Base-by-base conservation (phyloP, 139 green algal genomes). In the Closterium sp. region DNA sequence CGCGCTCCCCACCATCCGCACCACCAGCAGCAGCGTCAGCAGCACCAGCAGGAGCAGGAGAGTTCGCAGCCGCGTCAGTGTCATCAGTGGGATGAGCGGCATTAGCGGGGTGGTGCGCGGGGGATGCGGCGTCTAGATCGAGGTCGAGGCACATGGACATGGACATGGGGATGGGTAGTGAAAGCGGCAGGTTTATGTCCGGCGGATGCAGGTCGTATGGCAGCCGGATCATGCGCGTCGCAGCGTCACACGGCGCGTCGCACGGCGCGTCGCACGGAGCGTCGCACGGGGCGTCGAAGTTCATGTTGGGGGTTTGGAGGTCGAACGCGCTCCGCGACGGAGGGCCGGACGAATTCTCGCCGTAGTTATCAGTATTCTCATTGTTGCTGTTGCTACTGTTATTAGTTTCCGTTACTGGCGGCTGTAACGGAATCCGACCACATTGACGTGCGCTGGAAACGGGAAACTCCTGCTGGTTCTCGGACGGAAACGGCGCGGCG, bases 131-230 rank as follows among this genome's bases (percentile, higher is more conserved):
- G 62, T 79, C 62, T 13, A 79, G 62, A 24, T 24, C 86, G 31
- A 89, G 31, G 86, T 89, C 86, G 31, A 89, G 31, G 62, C 62
- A 79, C 62, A 79, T 79, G 62, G 62, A 73, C 50, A 73, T 73
- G 50, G 50, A 73, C 50, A 73, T 73, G 50, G 50, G 11, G 13
- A 79, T 79, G 62, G 62, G 62, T 2, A 79, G 62, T 2, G 86
- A 17, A 3, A 89, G 86, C 10, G 86, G 86, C 31, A 89, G 86
- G 86, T 89, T 89, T 0, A 89, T 89, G 86, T 89, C 86, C 19
- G 86, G 86, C 31, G 86, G 62, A 79, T 79, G 62, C 62, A 79
- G 62, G 19, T 79, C 62, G 62, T 79, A 79, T 13, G 62, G 62
- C 62, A 79, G 62, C 62, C 62, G 62, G 62, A 79, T 79, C 38